Evolutionary conservation across 2,329 filamentous ascomycete genomes (phyloP), one percentile per base, ranked within the genome.

Genomic region (Fusarium pseudograminearum): DNA sequence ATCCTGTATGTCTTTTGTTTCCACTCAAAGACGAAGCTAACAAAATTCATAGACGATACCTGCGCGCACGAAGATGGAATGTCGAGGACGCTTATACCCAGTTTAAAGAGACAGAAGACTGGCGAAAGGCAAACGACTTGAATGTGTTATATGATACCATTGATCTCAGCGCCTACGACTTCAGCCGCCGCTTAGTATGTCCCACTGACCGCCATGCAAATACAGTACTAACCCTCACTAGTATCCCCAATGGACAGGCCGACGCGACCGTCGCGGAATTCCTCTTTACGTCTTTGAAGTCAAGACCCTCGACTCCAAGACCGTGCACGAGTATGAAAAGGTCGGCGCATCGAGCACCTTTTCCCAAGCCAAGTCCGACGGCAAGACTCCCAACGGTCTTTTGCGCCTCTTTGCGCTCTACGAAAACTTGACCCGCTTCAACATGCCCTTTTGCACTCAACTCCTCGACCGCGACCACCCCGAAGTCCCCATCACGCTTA

Each of bases 181-280:
- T 91, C 75, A 91, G 92, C 65, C 86, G 91, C 60, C 86, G 89
- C 71, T 85, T 98, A 83, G 93, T 95, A 80, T 22, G 72, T 33
- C 31, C 11, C 33, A 28, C n/a, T 41, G 44, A 48, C 48, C 42
- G 30, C 40, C 31, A 38, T 31, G 2, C 42, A 31, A 16, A 4
- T n/a, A 15, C 20, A 18, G 33, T 60, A 44, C 59, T 73, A 45
- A 69, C 57, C 14, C 3, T 3, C 40, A 41, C 36, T 14, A 94
- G 91, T 97, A 97, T 77, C 94, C 94, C 26, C 93, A 97, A 88
- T 98, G 94, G 92, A 97, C 93, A 22, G 95, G 95, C 57, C 91
- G 94, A 70, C 89, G 94, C 72, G 95, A 98, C 81, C 91, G 89
- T 73, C 91, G 94, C 73, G 95, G 95, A 71, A 97, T 97, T 67